These are phyloP conservation scores for Grigorovia yakushimaensis DNA, from an alignment of 805 yeast genomes.

Conservation along the genomic window DNA sequence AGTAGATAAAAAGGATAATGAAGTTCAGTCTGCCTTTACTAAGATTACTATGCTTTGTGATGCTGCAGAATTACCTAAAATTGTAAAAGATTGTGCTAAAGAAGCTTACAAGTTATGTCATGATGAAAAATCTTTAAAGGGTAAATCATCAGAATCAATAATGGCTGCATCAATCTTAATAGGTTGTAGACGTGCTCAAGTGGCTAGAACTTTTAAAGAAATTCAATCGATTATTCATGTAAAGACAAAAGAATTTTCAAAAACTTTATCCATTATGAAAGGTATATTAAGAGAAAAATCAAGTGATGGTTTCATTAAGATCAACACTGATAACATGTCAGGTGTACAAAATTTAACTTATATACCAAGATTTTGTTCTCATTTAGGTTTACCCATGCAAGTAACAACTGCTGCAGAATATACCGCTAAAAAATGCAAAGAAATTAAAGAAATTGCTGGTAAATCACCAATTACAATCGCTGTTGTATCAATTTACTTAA, in stretches of 20 bases:
- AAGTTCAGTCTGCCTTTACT: conserved; percentile 78
- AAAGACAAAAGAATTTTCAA: conserved; percentile 89
- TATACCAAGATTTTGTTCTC: conserved; percentile 92
- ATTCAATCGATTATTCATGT: conserved; percentile 92
- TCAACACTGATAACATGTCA: conserved; percentile 38
- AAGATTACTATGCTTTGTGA: conserved; percentile 94
- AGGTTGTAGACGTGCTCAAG: conserved; percentile 90
- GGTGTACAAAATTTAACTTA: conserved; percentile 91
- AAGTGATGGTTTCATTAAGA: conserved; percentile 29
- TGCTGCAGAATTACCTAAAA: conserved; percentile 87
- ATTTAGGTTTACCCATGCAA: conserved; percentile 74
- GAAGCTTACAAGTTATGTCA: conserved; percentile 88
- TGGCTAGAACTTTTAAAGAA: conserved; percentile 91
- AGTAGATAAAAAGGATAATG: conserved; percentile 81
- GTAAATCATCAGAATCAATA: conserved; percentile 84
- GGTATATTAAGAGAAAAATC: conserved; percentile 44
- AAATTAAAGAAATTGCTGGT: conserved; percentile 89
- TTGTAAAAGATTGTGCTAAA: conserved; percentile 95
- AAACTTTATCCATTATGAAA: conserved; percentile 78
- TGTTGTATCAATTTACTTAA: conserved; percentile 93
- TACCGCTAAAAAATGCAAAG: conserved; percentile 83
- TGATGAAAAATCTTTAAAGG: conserved; percentile 77
- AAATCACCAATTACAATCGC: conserved; percentile 96
- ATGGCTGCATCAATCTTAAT: conserved; percentile 94
- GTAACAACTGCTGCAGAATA: conserved; percentile 88